These are phyloP conservation scores for Sungouiozyma intestinalis DNA, from an alignment of 805 yeast species.

Conservation along the genomic window DNA sequence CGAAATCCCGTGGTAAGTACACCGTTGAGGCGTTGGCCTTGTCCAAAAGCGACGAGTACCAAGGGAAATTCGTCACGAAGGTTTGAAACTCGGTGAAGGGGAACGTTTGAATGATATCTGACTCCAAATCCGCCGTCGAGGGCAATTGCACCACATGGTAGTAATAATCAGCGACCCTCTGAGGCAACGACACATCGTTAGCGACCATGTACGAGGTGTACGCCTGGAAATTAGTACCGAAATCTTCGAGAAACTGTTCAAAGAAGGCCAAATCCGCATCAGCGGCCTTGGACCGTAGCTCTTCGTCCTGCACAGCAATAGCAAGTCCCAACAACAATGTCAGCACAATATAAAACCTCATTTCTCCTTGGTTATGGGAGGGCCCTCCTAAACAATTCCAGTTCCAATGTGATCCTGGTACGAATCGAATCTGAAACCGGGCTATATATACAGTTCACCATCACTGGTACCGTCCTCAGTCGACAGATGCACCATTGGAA, in stretches of 20 bases:
- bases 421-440: no score
- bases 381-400: no score
- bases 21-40: slow-evolving; percentile 15
- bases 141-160: slow-evolving; percentile 21
- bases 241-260: slow-evolving; percentile 26
- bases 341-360: not conserved
- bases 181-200: slow-evolving; percentile 27
- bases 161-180: slow-evolving; percentile 27
- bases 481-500: no score
- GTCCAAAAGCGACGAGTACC: slow-evolving; percentile 20
- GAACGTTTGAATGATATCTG: slow-evolving; percentile 23
- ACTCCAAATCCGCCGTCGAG: slow-evolving; percentile 17
- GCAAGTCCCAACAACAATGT: not conserved
- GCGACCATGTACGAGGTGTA: slow-evolving; percentile 31
- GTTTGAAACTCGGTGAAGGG: slow-evolving; percentile 31
- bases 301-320: not conserved
- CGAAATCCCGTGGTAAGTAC: slow-evolving; percentile 20
- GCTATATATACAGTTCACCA: no score
- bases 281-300: slow-evolving; percentile 23
- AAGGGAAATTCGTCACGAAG: slow-evolving; percentile 27
- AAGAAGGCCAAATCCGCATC: slow-evolving; percentile 25
- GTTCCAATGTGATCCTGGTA: no score
- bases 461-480: not conserved
- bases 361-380: no score
- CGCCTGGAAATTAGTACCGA: slow-evolving; percentile 15